Evolutionary conservation across 352 stramenopile genomes (phyloP), one percentile per base, ranked within the genome.

Genomic region (Pythium rishiriense): DNA sequence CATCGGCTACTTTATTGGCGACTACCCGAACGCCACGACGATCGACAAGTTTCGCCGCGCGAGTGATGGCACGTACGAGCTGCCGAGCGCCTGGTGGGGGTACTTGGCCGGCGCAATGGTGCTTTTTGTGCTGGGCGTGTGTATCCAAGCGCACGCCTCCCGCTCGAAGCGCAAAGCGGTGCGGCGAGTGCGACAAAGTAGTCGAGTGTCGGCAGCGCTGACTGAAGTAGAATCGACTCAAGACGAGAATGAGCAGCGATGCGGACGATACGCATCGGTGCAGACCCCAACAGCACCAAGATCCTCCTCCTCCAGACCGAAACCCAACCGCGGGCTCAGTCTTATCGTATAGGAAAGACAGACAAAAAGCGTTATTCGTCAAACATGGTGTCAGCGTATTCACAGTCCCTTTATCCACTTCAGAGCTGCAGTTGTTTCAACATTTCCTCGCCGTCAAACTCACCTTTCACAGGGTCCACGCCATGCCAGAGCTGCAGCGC

Each of bases 1-100:
- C 25, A 54, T 92, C 22, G 83, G 81, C 10, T 88, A 88, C 64
- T 90, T 92, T 50, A 74, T 78, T 7, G 81, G 81, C 15, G 72
- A 80, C 49, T 92, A 88, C 61, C 79, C 81, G 10, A 92, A 84
- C 33, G 77, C 70, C 31, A 76, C 74, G 17, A 68, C 83, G 49
- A 70, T 92, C 22, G 73, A 78, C 37, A 62, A 79, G 33, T 86
- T 88, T 48, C 65, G 74, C 14, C 52, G 47, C n/a, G 3, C 68
- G 67, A 63, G 52, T 21, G 62, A 80, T 4, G 78, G 76, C 37
- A 55, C 81, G 14, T 94, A 93, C 64, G 65, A 72, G 9, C 82
- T 95, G 37, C 81, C 81, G 9, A 70, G 69, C 24, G 80, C 78
- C 7, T 93, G 86, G 83, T 95, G 83, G 85, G 80, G 49, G 15